Base-by-base conservation (phyloP, 805 yeast species). In the Candida tammaniensis region DNA sequence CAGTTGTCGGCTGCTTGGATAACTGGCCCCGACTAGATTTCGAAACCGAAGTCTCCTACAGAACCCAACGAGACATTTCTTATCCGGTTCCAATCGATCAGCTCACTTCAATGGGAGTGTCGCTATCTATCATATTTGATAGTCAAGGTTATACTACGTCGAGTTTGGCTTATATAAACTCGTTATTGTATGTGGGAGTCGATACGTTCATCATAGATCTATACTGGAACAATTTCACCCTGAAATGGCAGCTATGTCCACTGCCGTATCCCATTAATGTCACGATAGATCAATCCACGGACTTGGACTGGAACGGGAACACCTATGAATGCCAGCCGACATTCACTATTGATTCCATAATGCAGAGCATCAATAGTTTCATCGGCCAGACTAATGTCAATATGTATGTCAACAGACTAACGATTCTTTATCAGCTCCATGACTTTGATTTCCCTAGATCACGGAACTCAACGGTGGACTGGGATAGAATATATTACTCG, bases 241-340 rank as follows among this genome's bases (percentile, higher is more conserved):
- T 42, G 8, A 43, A 37, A 27, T 76, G 80, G 81, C 80, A 74
- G 49, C 51, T 76, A 15, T 77, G 82, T 43, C 82, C 82, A 1
- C 66, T 65, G 1, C 64, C 68, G 2, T 55, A 61, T 15, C 59
- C 65, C 5, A 27, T 40, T 2, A 60, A 68, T 36, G 27, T 39
- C 13, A 44, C 54, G n/a, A 36, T 35, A n/a, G 18, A 34, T 0
- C 11, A 22, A 5, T 17, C n/a, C 12, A 24, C 24, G 7, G 5
- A 25, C 9, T 33, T 62, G 5, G 10, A 28, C 4, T 66, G 72
- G 71, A 40, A 53, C 7, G 54, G 51, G 6, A 16, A 24, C 4
- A 30, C 37, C 1, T 58, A 57, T 38, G 19, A 25, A 5, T 68
- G 73, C 37, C 52, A 55, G 36, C 56, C 60, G 4, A 43, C 42